A percentile compares a stretch with the other conserved stretches of the same genome.
These are phyloP conservation scores for Scheffersomyces amazonensis DNA, from an alignment of 805 yeast species.

Conservation along the genomic window DNA sequence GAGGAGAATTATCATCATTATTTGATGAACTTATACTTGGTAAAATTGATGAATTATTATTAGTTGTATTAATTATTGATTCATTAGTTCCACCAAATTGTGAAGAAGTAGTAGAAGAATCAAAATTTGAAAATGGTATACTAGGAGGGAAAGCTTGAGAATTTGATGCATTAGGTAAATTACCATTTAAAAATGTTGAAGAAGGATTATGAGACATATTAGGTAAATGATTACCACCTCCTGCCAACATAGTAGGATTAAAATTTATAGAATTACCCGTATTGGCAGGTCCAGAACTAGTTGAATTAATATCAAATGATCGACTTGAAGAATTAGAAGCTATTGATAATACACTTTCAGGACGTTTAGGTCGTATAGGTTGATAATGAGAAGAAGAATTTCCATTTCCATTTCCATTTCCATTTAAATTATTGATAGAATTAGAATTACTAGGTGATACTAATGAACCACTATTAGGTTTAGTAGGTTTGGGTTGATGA, in stretches of 20 bases:
- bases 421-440: neutral
- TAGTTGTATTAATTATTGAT: neutral
- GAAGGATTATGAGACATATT: conserved; percentile 1
- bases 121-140: conserved; percentile 2
- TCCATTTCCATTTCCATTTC: neutral
- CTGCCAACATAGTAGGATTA: too few species aligned
- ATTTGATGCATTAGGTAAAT: conserved; percentile 7
- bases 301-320: conserved; percentile 7
- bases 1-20: conserved; percentile 2
- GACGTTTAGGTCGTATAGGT: conserved; percentile 29
- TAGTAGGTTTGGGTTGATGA: conserved; percentile 19
- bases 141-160: conserved; percentile 14
- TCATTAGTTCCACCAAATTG: neutral
- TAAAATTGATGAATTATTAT: too few species aligned
- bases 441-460: too few species aligned
- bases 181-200: conserved; percentile 8
- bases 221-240: neutral
- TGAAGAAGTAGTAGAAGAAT: neutral
- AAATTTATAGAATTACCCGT: neutral
- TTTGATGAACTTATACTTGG: neutral
- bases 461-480: too few species aligned
- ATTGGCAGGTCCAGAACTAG: neutral
- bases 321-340: conserved; percentile 33
- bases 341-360: conserved; percentile 39
- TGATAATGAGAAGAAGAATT: conserved; percentile 13